Evolutionary conservation across 2,329 filamentous ascomycete species (phyloP), one percentile per base, ranked within the genome.

Genomic region (Torrubiella hemipterigena): DNA sequence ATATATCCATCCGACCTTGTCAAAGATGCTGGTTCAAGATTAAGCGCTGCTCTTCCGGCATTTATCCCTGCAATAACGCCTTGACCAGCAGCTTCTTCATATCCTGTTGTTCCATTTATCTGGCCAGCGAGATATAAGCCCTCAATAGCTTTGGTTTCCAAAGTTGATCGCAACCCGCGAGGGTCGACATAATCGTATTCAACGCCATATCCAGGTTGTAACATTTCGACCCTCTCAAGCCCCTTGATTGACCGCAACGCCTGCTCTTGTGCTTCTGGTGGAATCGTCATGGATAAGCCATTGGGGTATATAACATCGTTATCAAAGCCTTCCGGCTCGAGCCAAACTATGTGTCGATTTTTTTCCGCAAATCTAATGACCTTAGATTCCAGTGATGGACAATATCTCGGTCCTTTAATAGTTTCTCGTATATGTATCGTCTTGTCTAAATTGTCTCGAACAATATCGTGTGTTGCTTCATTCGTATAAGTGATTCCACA

Each of bases 181-280:
- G 91, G 91, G 50, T 98, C 91, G 13, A 98, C 84, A 53, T 98
- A 98, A 59, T 96, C 91, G 55, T 98, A 98, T 53, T 98, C 91
- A 2, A 98, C 91, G 7, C 91, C 91, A 48, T 98, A 98, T 7
- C 89, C 91, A 2, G 89, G 81, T 48, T 96, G 89, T 6, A 93
- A 70, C 87, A 98, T 95, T 17, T 67, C 76, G 5, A 86, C 86
- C 36, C 87, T 75, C 49, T 96, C 89, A 2, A 98, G 67, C 0
- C 91, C 91, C n/a, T 61, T 69, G 32, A 98, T 81, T 0, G 85
- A 93, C 34, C 77, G 80, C n/a, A 98, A 65, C 49, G 93, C 75
- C 31, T 78, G 71, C 45, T 83, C 78, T 52, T 98, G 91, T 0
- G 82, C 85, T 34, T 89, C 84, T 1, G 77, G 78, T 0, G 91